A percentile compares a stretch with the other conserved stretches of the same genome.
phyloP scores from a whole-genome alignment of 257 asterid genomes.

The Solanum sparsipilum region DNA sequence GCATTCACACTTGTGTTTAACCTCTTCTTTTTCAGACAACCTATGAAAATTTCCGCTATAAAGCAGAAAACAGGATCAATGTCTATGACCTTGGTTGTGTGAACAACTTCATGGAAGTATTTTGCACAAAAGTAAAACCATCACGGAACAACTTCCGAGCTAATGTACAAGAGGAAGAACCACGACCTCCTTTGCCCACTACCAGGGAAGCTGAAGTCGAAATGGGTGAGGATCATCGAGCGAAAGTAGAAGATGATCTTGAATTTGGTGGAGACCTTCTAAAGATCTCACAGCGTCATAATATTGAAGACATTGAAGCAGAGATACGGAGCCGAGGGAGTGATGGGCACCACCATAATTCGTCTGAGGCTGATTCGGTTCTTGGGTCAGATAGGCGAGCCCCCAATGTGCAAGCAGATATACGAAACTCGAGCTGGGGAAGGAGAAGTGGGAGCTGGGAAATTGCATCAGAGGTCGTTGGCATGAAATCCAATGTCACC shows the following conservation, averaged over 20 bases:
- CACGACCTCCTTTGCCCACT: constrained; percentile 42
- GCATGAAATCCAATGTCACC: constrained; percentile 7
- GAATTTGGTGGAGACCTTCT: constrained; percentile 90
- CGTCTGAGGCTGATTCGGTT: constrained; percentile 60
- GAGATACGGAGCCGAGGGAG: constrained; percentile 87
- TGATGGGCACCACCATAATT: constrained; percentile 59
- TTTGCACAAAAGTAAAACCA: constrained; percentile 77
- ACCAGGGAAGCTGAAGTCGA: constrained; percentile 45
- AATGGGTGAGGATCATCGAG: constrained; percentile 45
- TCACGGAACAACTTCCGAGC: constrained; percentile 82
- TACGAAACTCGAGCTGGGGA: constrained; percentile 51
- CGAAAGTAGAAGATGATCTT: constrained; percentile 81
- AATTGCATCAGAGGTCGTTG: constrained; percentile 36
- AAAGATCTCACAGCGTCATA: constrained; percentile 90
- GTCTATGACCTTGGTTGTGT: constrained; percentile 84
- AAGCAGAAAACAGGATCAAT: constrained; percentile 77
- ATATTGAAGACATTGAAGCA: constrained; percentile 84
- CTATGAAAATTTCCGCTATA: constrained; percentile 88
- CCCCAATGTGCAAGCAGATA: constrained; percentile 37
- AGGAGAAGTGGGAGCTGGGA: constrained; percentile 57
- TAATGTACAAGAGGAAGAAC: constrained; percentile 65
- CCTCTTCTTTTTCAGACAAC: constrained; percentile 57
- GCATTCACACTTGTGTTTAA: not conserved
- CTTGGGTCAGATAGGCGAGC: constrained; percentile 61
- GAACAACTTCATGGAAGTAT: constrained; percentile 71